Percentiles rank a stretch among this genome's conserved stretches.
Conservation (phyloP, 805 yeast species). For the Lipomyces sp. region DNA sequence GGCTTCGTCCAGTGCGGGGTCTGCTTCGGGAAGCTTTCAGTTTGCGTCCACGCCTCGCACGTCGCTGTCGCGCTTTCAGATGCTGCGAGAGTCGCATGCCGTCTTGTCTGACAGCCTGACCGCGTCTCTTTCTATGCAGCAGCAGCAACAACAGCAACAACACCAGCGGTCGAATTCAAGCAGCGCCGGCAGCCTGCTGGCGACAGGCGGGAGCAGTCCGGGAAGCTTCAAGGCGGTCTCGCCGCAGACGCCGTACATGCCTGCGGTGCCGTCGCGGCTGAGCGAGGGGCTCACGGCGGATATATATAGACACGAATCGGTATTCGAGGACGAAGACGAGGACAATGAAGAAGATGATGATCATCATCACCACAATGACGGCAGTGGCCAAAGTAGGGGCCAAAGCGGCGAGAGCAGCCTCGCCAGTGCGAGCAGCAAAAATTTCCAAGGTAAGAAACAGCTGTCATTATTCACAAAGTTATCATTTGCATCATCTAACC, state of each 20-base stretch:
- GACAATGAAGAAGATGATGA: constrained; percentile 8
- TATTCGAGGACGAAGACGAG: constrained; percentile 26
- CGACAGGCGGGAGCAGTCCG: constrained; percentile 6
- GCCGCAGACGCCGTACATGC: constrained; percentile 33
- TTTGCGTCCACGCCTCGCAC: constrained; percentile 6
- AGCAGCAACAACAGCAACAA: constrained; percentile 7
- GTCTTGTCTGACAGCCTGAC: constrained; percentile 40
- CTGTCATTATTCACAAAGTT: neutral
- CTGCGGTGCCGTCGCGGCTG: constrained; percentile 39
- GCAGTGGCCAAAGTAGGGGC: too few species aligned
- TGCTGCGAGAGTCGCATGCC: constrained; percentile 36
- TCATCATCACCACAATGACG: constrained; percentile 3
- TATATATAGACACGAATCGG: constrained; percentile 23
- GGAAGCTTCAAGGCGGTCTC: constrained; percentile 18
- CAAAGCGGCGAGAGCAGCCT: too few species aligned
- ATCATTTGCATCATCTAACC: neutral
- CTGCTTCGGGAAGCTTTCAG: too few species aligned
- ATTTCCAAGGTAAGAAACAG: neutral
- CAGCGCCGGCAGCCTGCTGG: constrained; percentile 4
- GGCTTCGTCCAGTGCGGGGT: constrained; percentile 12
- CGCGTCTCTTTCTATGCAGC: constrained; percentile 27
- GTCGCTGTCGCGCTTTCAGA: constrained; percentile 38
- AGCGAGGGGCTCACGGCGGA: constrained; percentile 36
- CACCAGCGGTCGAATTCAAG: constrained; percentile 12
- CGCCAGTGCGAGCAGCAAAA: neutral